These are phyloP conservation scores for Candida bentonensis DNA, from an alignment of 805 yeast genomes.

Conservation along the genomic window DNA sequence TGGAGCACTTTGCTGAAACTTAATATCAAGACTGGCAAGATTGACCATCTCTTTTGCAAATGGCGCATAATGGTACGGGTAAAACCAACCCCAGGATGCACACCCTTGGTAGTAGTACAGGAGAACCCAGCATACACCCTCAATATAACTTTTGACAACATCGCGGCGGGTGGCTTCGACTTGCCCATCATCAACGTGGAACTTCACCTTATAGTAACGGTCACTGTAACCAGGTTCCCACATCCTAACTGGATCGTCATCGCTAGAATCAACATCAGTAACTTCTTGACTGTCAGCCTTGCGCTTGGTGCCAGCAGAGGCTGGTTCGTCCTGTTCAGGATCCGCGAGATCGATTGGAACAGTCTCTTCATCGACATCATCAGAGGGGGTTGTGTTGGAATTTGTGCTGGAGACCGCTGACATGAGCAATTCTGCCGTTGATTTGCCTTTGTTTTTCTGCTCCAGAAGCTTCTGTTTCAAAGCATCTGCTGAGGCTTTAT, in stretches of 20 bases:
- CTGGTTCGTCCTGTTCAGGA: constrained; percentile 7
- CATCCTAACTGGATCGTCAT: constrained; percentile 41
- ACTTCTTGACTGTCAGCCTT: constrained; percentile 10
- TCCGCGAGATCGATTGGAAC: constrained; percentile 12
- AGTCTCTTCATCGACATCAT: constrained; percentile 16
- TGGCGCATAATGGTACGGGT: constrained; percentile 96
- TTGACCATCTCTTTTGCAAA: constrained; percentile 78
- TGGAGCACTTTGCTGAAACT: constrained; percentile 58
- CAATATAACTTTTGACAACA: constrained; percentile 64
- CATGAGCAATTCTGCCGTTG: background rate
- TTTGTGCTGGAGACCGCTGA: background rate
- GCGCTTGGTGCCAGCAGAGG: constrained; percentile 6
- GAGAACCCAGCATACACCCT: constrained; percentile 95
- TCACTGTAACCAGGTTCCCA: constrained; percentile 81
- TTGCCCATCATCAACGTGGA: constrained; percentile 35
- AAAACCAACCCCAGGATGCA: constrained; percentile 97
- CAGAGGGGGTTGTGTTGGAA: constrained; percentile 3
- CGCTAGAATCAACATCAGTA: constrained; percentile 24
- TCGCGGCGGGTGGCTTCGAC: constrained; percentile 40
- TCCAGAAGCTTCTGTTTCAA: constrained; percentile 2
- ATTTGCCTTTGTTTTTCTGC: constrained; percentile 3
- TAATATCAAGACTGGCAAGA: constrained; percentile 37
- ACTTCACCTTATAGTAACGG: constrained; percentile 70
- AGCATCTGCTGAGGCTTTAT: constrained; percentile 16
- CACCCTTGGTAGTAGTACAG: constrained; percentile 93